phyloP scores from a whole-genome alignment of 2,329 filamentous ascomycete species.

The Penicillium sp. region DNA sequence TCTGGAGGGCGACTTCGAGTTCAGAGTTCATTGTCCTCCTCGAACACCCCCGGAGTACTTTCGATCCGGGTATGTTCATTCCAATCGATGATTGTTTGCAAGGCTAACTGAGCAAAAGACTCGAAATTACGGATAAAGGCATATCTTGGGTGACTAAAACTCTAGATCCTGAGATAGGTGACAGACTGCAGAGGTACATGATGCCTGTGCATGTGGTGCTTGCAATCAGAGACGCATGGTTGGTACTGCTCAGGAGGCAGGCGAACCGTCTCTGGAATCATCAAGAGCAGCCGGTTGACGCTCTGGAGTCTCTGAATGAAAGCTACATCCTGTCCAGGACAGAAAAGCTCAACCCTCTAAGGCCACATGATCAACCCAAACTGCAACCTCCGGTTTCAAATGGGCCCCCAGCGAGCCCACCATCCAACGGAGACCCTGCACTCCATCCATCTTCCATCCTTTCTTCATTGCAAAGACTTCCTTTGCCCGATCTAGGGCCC shows the following conservation, averaged over 20 bases:
- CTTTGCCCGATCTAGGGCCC: slow-evolving; percentile 32
- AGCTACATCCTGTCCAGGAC: slow-evolving; percentile 13
- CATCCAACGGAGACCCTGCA: slow-evolving; percentile 9
- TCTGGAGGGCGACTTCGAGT: slow-evolving; percentile 52
- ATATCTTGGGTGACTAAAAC: slow-evolving; percentile 27
- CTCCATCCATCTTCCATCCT: slow-evolving; percentile 29
- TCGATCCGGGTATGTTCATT: slow-evolving; percentile 53
- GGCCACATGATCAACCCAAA: slow-evolving; percentile 16
- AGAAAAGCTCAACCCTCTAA: slow-evolving; percentile 15
- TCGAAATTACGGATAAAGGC: slow-evolving; percentile 26
- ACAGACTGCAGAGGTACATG: slow-evolving; percentile 28
- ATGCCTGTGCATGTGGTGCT: slow-evolving; percentile 31
- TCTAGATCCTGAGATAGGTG: slow-evolving; percentile 30
- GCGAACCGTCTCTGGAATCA: slow-evolving; percentile 22
- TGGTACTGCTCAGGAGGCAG: slow-evolving; percentile 28
- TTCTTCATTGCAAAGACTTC: slow-evolving; percentile 32
- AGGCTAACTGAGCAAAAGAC: slow-evolving; percentile 20
- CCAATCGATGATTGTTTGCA: slow-evolving; percentile 1
- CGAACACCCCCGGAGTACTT: slow-evolving; percentile 57
- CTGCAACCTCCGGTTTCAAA: slow-evolving; percentile 15
- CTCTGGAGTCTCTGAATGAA: slow-evolving; percentile 13
- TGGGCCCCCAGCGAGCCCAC: slow-evolving; percentile 12
- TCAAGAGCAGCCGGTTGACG: slow-evolving; percentile 10
- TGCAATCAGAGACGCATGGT: slow-evolving; percentile 34
- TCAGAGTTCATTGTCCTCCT: slow-evolving; percentile 56